Percentiles rank a stretch among this genome's conserved stretches.
Evolutionary conservation across 2,329 filamentous ascomycete species (phyloP).

Genomic region (Macrophomina pseudophaseolina): DNA sequence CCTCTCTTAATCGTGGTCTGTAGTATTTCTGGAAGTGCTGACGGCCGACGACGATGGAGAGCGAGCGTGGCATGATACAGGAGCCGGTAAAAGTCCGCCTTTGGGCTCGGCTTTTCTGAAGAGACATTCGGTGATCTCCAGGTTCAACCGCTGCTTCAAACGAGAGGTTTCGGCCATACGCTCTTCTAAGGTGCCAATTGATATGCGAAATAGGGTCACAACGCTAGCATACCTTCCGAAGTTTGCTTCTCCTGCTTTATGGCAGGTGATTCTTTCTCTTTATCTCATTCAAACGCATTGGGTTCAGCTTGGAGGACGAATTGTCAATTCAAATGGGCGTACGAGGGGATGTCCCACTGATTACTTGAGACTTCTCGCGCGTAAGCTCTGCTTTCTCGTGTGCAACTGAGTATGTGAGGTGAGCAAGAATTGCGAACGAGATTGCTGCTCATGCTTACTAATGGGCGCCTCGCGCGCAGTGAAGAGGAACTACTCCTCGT

Average conservation of each 20-base stretch:
- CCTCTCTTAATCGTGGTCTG: neutral
- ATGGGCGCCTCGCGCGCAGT: neutral
- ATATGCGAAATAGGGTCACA: no score
- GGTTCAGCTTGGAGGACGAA: neutral
- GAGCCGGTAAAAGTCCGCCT: neutral
- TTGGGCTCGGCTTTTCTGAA: slow-evolving; percentile 1
- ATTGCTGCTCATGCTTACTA: neutral
- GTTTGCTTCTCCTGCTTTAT: neutral
- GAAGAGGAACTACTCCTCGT: neutral
- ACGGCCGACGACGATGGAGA: neutral
- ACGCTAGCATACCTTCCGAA: neutral
- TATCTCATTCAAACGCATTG: neutral
- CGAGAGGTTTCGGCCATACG: neutral
- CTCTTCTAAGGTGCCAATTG: neutral
- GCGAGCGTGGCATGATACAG: neutral
- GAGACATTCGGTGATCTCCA: neutral
- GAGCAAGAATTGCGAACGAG: no score
- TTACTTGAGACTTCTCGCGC: neutral
- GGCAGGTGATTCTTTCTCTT: neutral
- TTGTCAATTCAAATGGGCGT: no score
- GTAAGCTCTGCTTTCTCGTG: neutral
- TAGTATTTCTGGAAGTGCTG: neutral
- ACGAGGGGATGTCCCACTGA: neutral
- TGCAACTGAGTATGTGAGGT: neutral
- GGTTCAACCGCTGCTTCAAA: neutral